phyloP scores from a whole-genome alignment of 2,329 filamentous ascomycete species.

The Didymella pomorum region DNA sequence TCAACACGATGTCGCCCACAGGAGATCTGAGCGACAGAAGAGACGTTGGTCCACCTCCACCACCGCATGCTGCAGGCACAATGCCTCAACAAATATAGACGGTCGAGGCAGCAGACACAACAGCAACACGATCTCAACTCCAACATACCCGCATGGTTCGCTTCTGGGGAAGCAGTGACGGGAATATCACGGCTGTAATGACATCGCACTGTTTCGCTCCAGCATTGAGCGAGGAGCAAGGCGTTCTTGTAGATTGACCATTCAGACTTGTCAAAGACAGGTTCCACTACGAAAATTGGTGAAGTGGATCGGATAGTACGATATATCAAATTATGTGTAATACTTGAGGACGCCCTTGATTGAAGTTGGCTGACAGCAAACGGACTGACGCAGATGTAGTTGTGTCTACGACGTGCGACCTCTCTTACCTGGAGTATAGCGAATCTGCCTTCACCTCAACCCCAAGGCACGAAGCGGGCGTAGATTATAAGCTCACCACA shows the following conservation, averaged over 20 bases:
- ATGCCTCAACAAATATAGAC: constrained; percentile 39
- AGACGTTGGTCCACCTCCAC: constrained; percentile 34
- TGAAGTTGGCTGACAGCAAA: not conserved
- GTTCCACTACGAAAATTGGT: constrained; percentile 5
- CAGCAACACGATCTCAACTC: constrained; percentile 1
- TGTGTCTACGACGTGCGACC: not conserved
- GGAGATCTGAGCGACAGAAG: constrained; percentile 44
- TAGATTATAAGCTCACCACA: too few species aligned
- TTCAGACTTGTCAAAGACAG: not conserved
- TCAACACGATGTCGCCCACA: constrained; percentile 28
- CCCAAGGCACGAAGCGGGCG: not conserved
- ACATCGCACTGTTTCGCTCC: constrained; percentile 16
- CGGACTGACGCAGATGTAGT: not conserved
- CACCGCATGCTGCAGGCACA: constrained; percentile 43
- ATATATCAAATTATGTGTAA: constrained; percentile 20
- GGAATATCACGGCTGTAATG: constrained; percentile 22
- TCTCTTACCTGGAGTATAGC: not conserved
- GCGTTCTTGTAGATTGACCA: constrained; percentile 21
- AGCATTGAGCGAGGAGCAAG: constrained; percentile 15
- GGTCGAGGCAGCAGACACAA: not conserved
- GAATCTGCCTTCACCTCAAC: not conserved
- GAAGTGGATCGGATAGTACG: constrained; percentile 1
- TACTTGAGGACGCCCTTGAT: not conserved
- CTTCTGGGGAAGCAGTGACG: constrained; percentile 10
- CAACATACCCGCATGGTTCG: constrained; percentile 5